Evolutionary conservation across 2,329 filamentous ascomycete species (phyloP).

Genomic region (Apiospora phragmitis): DNA sequence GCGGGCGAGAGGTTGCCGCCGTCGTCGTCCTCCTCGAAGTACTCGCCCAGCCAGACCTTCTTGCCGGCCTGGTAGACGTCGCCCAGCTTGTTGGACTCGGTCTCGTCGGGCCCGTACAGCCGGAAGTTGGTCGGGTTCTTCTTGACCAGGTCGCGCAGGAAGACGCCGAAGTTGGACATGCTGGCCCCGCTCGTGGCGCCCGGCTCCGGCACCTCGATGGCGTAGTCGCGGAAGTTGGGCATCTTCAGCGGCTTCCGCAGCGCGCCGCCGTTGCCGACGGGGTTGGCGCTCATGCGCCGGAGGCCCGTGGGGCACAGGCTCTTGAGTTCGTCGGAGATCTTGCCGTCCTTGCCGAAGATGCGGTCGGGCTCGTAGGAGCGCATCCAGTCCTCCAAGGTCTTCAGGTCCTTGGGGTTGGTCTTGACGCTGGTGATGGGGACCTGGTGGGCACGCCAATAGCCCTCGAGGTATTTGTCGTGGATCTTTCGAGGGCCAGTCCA

Average conservation of each 20-base stretch:
- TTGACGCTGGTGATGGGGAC: conserved; percentile 72
- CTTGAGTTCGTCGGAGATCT: conserved; percentile 61
- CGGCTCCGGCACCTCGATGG: conserved; percentile 60
- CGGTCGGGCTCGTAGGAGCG: conserved; percentile 72
- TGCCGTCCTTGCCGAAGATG: conserved; percentile 65
- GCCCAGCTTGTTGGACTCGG: conserved; percentile 76
- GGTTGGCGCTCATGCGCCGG: conserved; percentile 75
- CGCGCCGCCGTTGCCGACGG: conserved; percentile 70
- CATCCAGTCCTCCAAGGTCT: conserved; percentile 76
- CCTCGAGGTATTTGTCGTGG: conserved; percentile 68
- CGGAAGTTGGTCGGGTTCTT: conserved; percentile 69
- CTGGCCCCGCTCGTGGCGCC: conserved; percentile 58
- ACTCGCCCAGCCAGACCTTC: conserved; percentile 80
- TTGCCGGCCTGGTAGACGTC: conserved; percentile 72
- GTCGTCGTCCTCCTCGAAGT: conserved; percentile 73
- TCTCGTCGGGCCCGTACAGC: conserved; percentile 78
- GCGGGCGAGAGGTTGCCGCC: conserved; percentile 70
- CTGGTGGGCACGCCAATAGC: conserved; percentile 80
- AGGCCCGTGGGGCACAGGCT: conserved; percentile 65
- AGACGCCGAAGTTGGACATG: conserved; percentile 70
- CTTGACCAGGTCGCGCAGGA: conserved; percentile 67
- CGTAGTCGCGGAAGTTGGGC: conserved; percentile 70
- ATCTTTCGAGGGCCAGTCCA: conserved; percentile 76
- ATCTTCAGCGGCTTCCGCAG: conserved; percentile 67
- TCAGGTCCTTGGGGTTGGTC: conserved; percentile 64